Evolutionary conservation across 192 early-diverging fungal species (phyloP).

Genomic region (Linnemannia zychae): DNA sequence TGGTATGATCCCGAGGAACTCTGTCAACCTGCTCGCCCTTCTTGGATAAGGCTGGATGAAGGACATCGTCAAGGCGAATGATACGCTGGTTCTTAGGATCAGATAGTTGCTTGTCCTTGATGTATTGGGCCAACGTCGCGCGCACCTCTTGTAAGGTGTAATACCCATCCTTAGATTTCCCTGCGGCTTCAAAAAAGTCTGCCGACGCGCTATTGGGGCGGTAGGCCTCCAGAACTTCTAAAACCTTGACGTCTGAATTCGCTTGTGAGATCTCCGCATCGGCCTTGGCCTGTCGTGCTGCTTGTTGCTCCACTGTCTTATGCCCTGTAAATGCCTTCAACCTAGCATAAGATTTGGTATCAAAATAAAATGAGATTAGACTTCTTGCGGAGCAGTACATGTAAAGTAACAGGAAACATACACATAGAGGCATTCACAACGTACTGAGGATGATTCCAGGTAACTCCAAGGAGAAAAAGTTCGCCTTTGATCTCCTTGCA

Average conservation of each 20-base stretch:
- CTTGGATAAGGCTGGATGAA: conserved; percentile 25
- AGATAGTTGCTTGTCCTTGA: conserved; percentile 70
- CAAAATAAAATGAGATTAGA: too few species aligned
- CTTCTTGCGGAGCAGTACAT: too few species aligned
- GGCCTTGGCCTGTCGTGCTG: conserved; percentile 38
- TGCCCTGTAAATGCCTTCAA: conserved; percentile 36
- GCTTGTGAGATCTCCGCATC: conserved; percentile 20
- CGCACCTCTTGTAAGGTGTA: conserved; percentile 74
- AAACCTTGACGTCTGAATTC: conserved; percentile 13
- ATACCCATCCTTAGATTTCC: conserved; percentile 62
- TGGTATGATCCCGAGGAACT: conserved; percentile 32
- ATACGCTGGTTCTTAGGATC: conserved; percentile 65
- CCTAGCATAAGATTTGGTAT: conserved; percentile 16
- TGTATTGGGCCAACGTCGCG: conserved; percentile 70
- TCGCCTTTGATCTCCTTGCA: conserved; percentile 85
- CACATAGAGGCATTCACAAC: not conserved
- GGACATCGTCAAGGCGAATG: conserved; percentile 27
- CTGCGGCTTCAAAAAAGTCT: conserved; percentile 68
- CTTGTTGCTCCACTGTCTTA: conserved; percentile 53
- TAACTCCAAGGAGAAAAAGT: conserved; percentile 68
- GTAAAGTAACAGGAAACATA: too few species aligned
- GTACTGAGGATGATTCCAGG: conserved; percentile 72
- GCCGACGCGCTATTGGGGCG: conserved; percentile 62
- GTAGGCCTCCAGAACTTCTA: conserved; percentile 66
- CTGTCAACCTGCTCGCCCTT: conserved; percentile 40